phyloP scores from a whole-genome alignment of 192 early-diverging fungal species.

The Coemansia sp. region DNA sequence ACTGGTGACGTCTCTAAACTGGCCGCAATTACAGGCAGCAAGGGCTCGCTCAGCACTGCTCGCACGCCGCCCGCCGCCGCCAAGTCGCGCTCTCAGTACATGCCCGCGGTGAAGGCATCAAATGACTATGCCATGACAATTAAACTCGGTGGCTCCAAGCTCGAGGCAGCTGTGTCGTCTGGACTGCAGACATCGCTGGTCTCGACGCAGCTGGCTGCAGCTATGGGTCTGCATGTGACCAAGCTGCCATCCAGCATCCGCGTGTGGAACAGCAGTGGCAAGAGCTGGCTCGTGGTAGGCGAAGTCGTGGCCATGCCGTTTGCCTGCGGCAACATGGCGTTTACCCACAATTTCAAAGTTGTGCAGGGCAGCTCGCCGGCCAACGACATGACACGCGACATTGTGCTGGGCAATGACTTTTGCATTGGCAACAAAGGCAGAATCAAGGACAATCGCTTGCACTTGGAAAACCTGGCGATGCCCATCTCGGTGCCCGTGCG shows the following conservation, averaged over 20 bases:
- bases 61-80: slow-evolving; percentile 5
- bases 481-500: slow-evolving; percentile 45
- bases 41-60: slow-evolving; percentile 26
- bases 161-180: slow-evolving; percentile 35
- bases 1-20: slow-evolving; percentile 3
- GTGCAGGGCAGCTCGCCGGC: slow-evolving; percentile 28
- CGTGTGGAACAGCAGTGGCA: slow-evolving; percentile 42
- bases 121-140: slow-evolving; percentile 29
- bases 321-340: slow-evolving; percentile 51
- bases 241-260: slow-evolving; percentile 24
- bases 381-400: slow-evolving; percentile 40
- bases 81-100: slow-evolving; percentile 13
- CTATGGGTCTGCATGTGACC: slow-evolving; percentile 25
- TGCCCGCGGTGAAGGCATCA: slow-evolving; percentile 16
- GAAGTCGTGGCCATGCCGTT: slow-evolving; percentile 44
- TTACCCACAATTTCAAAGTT: slow-evolving; percentile 47
- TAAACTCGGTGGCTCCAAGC: slow-evolving; percentile 32
- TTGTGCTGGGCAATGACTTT: slow-evolving; percentile 52
- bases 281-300: slow-evolving; percentile 43
- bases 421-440: slow-evolving; percentile 51
- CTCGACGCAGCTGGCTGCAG: slow-evolving; percentile 36
- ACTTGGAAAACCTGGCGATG: slow-evolving; percentile 45
- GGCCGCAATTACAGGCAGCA: slow-evolving; percentile 10
- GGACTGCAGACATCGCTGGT: slow-evolving; percentile 48
- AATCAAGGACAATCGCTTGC: slow-evolving; percentile 49